Evolutionary conservation across 495 filamentous ascomycete species (phyloP), one percentile per base, ranked within the genome.

Genomic region (Darksidea phi): DNA sequence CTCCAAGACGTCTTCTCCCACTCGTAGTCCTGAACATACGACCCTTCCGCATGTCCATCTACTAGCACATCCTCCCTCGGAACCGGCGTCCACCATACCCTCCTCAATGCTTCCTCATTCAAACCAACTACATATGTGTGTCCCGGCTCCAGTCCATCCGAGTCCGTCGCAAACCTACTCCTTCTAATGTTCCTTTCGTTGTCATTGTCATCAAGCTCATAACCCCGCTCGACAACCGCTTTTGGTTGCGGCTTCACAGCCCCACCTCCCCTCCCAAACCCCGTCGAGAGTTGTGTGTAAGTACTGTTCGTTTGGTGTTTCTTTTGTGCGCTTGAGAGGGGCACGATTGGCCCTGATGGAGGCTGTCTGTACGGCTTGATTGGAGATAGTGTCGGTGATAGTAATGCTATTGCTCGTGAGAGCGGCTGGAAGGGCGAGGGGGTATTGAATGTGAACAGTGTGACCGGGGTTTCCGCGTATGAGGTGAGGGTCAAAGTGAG

Each of bases 391-490:
- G 23, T 49, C 47, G 47, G 23, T 25, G 47, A 49, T 49, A 7
- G n/a, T 49, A 5, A 49, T 49, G 6, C 47, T 18, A 6, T 23
- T 49, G 47, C 2, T 49, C 10, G 28, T 32, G 28, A 32, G 28
- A 32, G 28, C 28, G 28, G 3, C 10, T 10, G 28, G 28, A 32
- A 32, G 28, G 28, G 21, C 10, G 6, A 63, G 52, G 7, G 8
- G 24, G 15, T 59, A 26, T 32, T 57, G 45, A 50, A 63, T 57
- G 28, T 32, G 28, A 32, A 32, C 4, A 32, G 28, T 32, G 28
- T 32, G 28, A 32, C 3, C 3, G 28, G 28, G 10, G 28, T 32
- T 32, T 32, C 28, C 4, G 28, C 28, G 28, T 32, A 10, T 3
- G 28, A 32, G 10, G 28, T 32, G 28, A 32, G 28, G 28, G 28